Percentiles rank a stretch among this genome's conserved stretches.
Evolutionary conservation across 345 rosid species (phyloP).

Genomic region (Mercurialis annua): DNA sequence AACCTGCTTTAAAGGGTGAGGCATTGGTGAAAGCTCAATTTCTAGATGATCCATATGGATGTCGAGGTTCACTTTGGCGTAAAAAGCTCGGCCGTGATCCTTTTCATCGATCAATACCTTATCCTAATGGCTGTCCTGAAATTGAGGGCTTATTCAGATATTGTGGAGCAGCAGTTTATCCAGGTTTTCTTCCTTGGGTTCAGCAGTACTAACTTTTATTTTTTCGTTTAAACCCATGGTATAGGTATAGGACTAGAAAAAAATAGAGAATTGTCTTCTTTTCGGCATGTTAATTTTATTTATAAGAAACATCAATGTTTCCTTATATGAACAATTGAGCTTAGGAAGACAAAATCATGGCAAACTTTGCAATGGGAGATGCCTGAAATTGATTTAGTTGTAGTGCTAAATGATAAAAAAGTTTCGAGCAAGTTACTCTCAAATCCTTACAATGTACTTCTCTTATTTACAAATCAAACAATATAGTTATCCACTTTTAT

Average conservation of each 20-base stretch:
- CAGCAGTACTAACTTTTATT: slow-evolving; percentile 2
- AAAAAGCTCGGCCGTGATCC: slow-evolving; percentile 91
- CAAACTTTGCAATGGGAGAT: not conserved
- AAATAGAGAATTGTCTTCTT: not conserved
- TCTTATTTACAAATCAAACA: no score
- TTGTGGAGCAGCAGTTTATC: slow-evolving; percentile 70
- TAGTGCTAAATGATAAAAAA: no score
- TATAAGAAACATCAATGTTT: not conserved
- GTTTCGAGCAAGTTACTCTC: no score
- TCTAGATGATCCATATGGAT: slow-evolving; percentile 82
- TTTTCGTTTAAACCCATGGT: not conserved
- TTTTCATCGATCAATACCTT: slow-evolving; percentile 85
- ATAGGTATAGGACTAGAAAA: slow-evolving; percentile 1
- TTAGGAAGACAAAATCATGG: not conserved
- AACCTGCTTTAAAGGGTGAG: slow-evolving; percentile 79
- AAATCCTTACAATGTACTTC: no score
- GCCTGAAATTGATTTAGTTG: not conserved
- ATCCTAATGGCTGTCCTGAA: slow-evolving; percentile 91
- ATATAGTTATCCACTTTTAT: no score
- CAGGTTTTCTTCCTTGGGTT: slow-evolving; percentile 81
- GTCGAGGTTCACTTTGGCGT: slow-evolving; percentile 68
- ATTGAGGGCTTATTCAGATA: slow-evolving; percentile 70
- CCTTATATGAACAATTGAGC: not conserved
- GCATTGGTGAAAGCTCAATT: slow-evolving; percentile 79
- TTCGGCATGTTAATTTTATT: not conserved